Evolutionary conservation across 2,329 filamentous ascomycete genomes (phyloP), one percentile per base, ranked within the genome.

Genomic region (Tolypocladium amazonense): DNA sequence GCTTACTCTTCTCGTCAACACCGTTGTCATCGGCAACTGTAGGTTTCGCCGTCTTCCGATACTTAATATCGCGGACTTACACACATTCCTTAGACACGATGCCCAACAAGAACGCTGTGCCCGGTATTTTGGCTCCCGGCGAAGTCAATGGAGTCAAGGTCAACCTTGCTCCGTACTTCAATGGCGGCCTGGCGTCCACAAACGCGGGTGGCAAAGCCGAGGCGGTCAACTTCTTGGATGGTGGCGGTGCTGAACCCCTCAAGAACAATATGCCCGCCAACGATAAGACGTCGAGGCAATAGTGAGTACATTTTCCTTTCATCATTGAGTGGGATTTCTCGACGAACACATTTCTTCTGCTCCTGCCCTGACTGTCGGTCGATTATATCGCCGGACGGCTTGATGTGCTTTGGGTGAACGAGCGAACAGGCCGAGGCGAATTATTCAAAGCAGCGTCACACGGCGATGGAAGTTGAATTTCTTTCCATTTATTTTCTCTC

Each of bases 21-120:
- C 82, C 8, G 84, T 80, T 25, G 81, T 86, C 62, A 83, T 85
- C 64, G 84, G 84, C n/a, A 85, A 84, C 70, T 84, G 78, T 79
- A 67, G 5, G 50, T 11, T 8, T 50, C 14, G 25, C 15, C 11
- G 14, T 20, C 45, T 20, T n/a, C 3, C 45, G 2, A 9, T 33
- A 5, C 3, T 53, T 3, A 3, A n/a, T 30, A 14, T 23, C 9
- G 3, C 18, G 6, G 20, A 14, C 50, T 53, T 53, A 53, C 18
- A n/a, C 27, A 57, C 18, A 9, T 35, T 11, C 20, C 15, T 12
- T 33, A 80, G 78, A 83, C 68, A 83, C 80, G 9, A 70, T 70
- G 64, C 79, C 81, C 59, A 84, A 82, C 62, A 76, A 80, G 33
- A 77, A 77, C 58, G 69, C 63, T 2, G 82, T 86, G 4, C 76